Evolutionary conservation across 768 basidiomycete genomes (phyloP).

Genomic region (Russula vinacea): DNA sequence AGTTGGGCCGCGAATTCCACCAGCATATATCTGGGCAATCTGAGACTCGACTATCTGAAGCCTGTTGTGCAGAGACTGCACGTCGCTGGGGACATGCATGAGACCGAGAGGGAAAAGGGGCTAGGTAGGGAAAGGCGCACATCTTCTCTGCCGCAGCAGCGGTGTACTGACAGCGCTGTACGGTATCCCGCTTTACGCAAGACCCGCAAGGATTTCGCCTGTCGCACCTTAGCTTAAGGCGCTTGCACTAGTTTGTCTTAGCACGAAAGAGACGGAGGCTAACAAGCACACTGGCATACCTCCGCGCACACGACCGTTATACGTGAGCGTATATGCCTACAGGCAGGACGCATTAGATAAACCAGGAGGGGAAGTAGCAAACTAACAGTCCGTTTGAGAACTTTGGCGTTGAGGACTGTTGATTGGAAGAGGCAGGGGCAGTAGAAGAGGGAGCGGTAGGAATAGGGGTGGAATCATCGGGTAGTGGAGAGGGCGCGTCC

Average conservation of each 20-base stretch:
- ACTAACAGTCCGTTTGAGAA: slow-evolving; percentile 37
- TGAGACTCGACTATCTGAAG: slow-evolving; percentile 66
- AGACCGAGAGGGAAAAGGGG: neutral
- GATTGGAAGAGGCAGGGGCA: slow-evolving; percentile 1
- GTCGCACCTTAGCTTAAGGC: slow-evolving; percentile 84
- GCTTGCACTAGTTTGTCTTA: slow-evolving; percentile 63
- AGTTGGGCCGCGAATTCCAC: slow-evolving; percentile 22
- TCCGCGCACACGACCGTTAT: slow-evolving; percentile 82
- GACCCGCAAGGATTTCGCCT: slow-evolving; percentile 71
- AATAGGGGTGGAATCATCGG: slow-evolving; percentile 10
- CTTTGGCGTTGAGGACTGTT: slow-evolving; percentile 28
- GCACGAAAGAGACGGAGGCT: neutral
- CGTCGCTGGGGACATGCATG: slow-evolving; percentile 47
- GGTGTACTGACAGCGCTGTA: slow-evolving; percentile 69
- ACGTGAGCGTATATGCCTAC: slow-evolving; percentile 67
- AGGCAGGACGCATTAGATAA: slow-evolving; percentile 7
- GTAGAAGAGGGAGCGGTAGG: neutral
- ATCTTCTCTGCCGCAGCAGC: slow-evolving; percentile 85
- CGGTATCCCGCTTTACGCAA: slow-evolving; percentile 76
- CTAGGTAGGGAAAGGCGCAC: slow-evolving; percentile 40
- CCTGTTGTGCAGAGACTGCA: slow-evolving; percentile 81
- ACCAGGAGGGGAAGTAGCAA: slow-evolving; percentile 5
- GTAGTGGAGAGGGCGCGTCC: slow-evolving; percentile 13
- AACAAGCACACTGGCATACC: slow-evolving; percentile 41
- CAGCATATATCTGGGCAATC: slow-evolving; percentile 45